Evolutionary conservation across 1,139 yeast genomes (phyloP), one percentile per base, ranked within the genome.

Genomic region (Diutina catenulata): DNA sequence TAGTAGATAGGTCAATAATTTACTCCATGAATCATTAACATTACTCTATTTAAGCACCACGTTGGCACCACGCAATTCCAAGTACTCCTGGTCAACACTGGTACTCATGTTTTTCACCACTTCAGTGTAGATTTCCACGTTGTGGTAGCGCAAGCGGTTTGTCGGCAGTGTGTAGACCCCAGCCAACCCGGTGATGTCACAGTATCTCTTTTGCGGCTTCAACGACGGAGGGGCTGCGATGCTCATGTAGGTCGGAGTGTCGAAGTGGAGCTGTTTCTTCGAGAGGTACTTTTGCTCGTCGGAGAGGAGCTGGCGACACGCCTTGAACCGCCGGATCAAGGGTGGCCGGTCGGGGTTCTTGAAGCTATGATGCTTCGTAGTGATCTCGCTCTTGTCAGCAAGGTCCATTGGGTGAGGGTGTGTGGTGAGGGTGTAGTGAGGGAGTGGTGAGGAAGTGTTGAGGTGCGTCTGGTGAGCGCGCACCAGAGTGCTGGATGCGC

Each of bases 1-100:
- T n/a, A n/a, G n/a, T n/a, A n/a, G n/a, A n/a, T n/a, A n/a, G n/a
- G n/a, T n/a, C n/a, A n/a, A n/a, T n/a, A n/a, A n/a, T n/a, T n/a
- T n/a, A n/a, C n/a, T n/a, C n/a, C 16, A 10, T 25, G 13, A 10
- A 11, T 25, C 10, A 25, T 25, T 11, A 5, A 25, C 13, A 6
- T 25, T 5, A 3, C 28, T 45, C 74, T 49, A 66, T 50, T 66
- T 79, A 53, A 88, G 66, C 7, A 88, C 75, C 18, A 88, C 88
- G 53, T 87, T 82, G 29, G 95, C 97, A 36, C 86, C 87, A 48
- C 98, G 69, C 45, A 91, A 64, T 47, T 83, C 82, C 52, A 91
- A 65, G 54, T 87, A 91, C 55, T 86, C 94, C 58, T 91, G 97
- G 58, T 91, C 97, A 15, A 82, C 84, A 21, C 96, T 95, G 1